phyloP scores from a whole-genome alignment of 805 yeast genomes.

The Maudiozyma bulderi region DNA sequence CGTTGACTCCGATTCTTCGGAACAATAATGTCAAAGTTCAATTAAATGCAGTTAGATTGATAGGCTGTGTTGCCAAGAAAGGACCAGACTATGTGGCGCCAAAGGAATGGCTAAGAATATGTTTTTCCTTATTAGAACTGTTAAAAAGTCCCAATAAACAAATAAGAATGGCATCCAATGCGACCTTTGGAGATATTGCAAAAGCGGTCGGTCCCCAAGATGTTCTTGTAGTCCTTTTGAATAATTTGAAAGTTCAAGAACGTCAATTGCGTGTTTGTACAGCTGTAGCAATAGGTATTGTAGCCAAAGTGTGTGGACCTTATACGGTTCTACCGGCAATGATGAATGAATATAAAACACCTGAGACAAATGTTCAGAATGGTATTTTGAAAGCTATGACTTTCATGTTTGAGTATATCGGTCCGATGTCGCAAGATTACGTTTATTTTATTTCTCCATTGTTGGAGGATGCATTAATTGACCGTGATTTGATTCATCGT shows the following conservation, averaged over 20 bases:
- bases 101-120: conserved; percentile 94
- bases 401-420: conserved; percentile 86
- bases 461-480: conserved; percentile 81
- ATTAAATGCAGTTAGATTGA: conserved; percentile 64
- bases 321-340: conserved; percentile 89
- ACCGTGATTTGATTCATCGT: conserved; percentile 84
- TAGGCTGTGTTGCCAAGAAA: conserved; percentile 72
- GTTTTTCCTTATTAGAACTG: conserved; percentile 84
- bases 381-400: conserved; percentile 88
- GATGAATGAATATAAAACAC: conserved; percentile 90
- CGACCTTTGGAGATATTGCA: conserved; percentile 85
- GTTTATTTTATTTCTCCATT: conserved; percentile 71
- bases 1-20: conserved; percentile 82
- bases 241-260: conserved; percentile 84
- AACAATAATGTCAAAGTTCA: conserved; percentile 89
- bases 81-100: conserved; percentile 80
- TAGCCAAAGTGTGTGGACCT: conserved; percentile 87
- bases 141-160: conserved; percentile 69
- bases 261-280: conserved; percentile 94
- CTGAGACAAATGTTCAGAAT: conserved; percentile 88
- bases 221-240: conserved; percentile 72
- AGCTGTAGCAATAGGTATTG: conserved; percentile 95
- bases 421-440: conserved; percentile 71
- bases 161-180: conserved; percentile 76
- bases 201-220: conserved; percentile 94